Evolutionary conservation across 192 early-diverging fungal genomes (phyloP).

Genomic region (Coemansia sp.): DNA sequence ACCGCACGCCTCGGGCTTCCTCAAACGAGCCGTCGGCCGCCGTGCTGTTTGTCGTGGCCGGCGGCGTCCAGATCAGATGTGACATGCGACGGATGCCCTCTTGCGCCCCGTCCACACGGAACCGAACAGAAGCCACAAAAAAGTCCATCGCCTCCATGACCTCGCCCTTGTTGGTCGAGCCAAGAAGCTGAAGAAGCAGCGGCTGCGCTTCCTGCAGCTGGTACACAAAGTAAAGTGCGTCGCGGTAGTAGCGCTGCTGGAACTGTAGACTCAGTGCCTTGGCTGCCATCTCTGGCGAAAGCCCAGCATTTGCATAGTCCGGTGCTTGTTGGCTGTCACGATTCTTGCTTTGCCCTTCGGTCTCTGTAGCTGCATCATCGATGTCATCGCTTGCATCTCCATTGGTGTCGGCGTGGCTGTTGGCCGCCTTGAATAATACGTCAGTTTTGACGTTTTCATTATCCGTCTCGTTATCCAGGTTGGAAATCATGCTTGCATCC

Average conservation of each 20-base stretch:
- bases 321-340: conserved; percentile 21
- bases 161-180: conserved; percentile 87
- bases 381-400: conserved; percentile 14
- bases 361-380: conserved; percentile 19
- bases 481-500: conserved; percentile 25
- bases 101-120: conserved; percentile 78
- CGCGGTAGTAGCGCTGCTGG: conserved; percentile 77
- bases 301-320: conserved; percentile 32
- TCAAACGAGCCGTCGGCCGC: conserved; percentile 46
- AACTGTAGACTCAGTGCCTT: conserved; percentile 56
- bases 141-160: conserved; percentile 97
- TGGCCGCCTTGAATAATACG: neutral
- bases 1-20: conserved; percentile 70
- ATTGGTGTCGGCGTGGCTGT: too few species aligned
- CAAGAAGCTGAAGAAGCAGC: conserved; percentile 78
- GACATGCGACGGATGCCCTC: conserved; percentile 92
- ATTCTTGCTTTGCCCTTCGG: conserved; percentile 31
- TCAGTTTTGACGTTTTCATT: conserved; percentile 27
- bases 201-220: conserved; percentile 77
- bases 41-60: conserved; percentile 45
- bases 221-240: conserved; percentile 84
- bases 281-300: conserved; percentile 57
- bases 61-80: conserved; percentile 88
- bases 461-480: conserved; percentile 12
- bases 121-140: conserved; percentile 81